Evolutionary conservation across 1,139 yeast species (phyloP), one percentile per base, ranked within the genome.

Genomic region (Pneumocystis oryctolagi): DNA sequence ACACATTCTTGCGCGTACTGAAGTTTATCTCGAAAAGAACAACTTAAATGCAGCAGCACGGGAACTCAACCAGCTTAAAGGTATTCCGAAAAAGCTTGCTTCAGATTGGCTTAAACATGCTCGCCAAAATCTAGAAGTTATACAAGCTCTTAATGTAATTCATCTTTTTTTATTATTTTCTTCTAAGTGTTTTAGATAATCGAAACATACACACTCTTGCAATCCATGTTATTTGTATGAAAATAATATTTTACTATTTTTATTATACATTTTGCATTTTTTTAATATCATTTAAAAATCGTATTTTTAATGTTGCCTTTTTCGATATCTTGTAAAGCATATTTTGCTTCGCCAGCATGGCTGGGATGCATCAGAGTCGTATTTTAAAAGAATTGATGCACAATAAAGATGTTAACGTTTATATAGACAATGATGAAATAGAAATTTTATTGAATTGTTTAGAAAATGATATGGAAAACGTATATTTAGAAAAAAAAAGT

Each of bases 21-120:
- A 87, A 70, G 79, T 84, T 62, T 83, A 87, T 68, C 79, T 92
- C 71, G 79, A 82, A 61, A 83, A 87, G 70, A 90, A 94, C 64
- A 83, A 87, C 67, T 80, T 92, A 69, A 89, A 86, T 71, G 81
- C 82, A 67, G 98, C 98, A 5, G 95, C 92, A 42, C 95, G 89
- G 71, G 97, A 90, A 75, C 94, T 87, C 63, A 85, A 95, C 67
- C 81, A 83, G 68, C 81, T 94, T 74, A 87, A 87, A 75, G 98
- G 98, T 55, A 89, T 96, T 96, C 82, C 95, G 58, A 85, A 95
- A 79, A 82, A 82, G 71, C 80, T 92, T 69, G 95, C 97, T 57
- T 83, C 84, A 69, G 97, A 89, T 73, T 92, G 97, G 97, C 82
- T 94, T 56, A 76, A 77, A 58, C 94, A 88, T 73, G 90, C 65